Evolutionary conservation across 345 rosid genomes (phyloP).

Genomic region (Cardamine occulta): DNA sequence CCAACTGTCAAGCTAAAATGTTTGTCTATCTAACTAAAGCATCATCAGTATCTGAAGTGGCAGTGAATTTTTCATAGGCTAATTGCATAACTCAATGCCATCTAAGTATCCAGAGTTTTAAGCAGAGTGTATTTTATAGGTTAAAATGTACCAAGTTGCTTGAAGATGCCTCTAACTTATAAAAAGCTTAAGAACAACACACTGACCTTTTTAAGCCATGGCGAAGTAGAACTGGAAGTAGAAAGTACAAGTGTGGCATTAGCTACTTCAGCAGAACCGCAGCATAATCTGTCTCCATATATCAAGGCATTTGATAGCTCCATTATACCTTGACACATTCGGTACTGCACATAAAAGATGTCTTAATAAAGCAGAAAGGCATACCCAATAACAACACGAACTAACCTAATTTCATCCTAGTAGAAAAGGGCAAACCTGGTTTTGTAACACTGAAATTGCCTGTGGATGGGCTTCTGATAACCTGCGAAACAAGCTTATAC

Average conservation of each 20-base stretch:
- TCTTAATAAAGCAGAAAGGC: constrained; percentile 30
- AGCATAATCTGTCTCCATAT: constrained; percentile 82
- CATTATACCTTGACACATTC: constrained; percentile 95
- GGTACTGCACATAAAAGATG: constrained; percentile 65
- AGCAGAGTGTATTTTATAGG: neutral
- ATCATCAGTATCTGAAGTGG: constrained; percentile 1
- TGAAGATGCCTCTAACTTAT: constrained; percentile 18
- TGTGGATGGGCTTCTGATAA: constrained; percentile 99
- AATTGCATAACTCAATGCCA: neutral
- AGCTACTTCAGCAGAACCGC: constrained; percentile 90
- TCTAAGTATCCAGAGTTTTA: constrained; percentile 14
- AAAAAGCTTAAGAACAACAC: constrained; percentile 16
- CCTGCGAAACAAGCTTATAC: constrained; percentile 91
- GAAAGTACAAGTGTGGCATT: constrained; percentile 65
- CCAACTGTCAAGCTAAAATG: neutral
- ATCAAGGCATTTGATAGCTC: constrained; percentile 90
- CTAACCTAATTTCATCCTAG: constrained; percentile 22
- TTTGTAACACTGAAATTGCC: constrained; percentile 90
- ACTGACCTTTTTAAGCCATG: constrained; percentile 77
- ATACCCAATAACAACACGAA: constrained; percentile 11
- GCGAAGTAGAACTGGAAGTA: constrained; percentile 48
- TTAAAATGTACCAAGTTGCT: constrained; percentile 9
- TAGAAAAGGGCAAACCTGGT: constrained; percentile 68
- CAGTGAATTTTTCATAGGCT: neutral
- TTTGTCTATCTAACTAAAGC: constrained; percentile 5